Base-by-base conservation (phyloP, 495 filamentous ascomycete genomes). In the Neurospora africana region DNA sequence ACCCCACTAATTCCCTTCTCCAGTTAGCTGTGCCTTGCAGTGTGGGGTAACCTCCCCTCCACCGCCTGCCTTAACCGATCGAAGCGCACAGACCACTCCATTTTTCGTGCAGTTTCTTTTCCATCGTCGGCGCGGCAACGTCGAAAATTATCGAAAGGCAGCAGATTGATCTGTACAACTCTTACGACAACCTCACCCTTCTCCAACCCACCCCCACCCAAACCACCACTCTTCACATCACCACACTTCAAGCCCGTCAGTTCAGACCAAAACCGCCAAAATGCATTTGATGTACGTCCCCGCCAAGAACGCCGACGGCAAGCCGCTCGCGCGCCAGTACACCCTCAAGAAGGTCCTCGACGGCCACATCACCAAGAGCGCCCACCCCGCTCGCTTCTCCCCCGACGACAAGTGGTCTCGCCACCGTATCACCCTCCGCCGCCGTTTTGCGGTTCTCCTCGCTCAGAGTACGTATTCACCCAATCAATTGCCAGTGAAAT, bases 331-430 rank as follows among this genome's bases (percentile, higher is more conserved):
- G 70, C 76, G 78, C 37, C 72, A 90, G 76, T 99, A 97, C 88
- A 97, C 95, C 10, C 89, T 95, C 70, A 91, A 94, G 81, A 96
- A 95, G 82, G 86, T 93, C 75, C 82, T 89, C 30, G 81, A 87
- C 71, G 90, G 91, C 75, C 87, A 93, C 76, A 91, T 97, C 78
- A 96, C 96, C 77, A 96, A 95, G 85, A 94, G 91, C 65, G 95
- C 95, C 44, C 95, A 99, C 87, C 95, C 96, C 27, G 96, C 96
- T 65, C 87, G 96, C 73, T 99, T 98, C 86, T 95, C 93, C 41
- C 95, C 95, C 72, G 95, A 99, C 84, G 95, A 99, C 86, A 96
- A 95, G 84, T 97, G 95, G 85, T 97, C 94, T 75, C 89, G 93
- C 74, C 93, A 99, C 83, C 89, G 95, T 75, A 92, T 97, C 39